Conservation (phyloP, 2,329 filamentous ascomycete species). For the Monosporascus sp. region DNA sequence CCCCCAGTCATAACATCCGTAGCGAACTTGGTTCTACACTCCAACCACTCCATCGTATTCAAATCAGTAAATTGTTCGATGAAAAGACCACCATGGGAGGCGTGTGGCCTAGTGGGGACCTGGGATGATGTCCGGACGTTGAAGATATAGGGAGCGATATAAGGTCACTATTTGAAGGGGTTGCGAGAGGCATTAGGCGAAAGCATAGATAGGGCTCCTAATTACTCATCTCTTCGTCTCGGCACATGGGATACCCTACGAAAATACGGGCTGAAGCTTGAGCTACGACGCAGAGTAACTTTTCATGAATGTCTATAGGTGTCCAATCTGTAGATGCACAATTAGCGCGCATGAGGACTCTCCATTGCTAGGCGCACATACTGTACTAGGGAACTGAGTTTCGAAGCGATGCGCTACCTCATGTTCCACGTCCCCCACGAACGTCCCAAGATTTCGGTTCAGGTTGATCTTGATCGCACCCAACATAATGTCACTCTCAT, state of each 20-base stretch:
- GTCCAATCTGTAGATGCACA: slow-evolving; percentile 17
- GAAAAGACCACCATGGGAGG: background rate
- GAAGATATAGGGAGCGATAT: too few relatives aligned
- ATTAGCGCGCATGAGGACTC: slow-evolving; percentile 1
- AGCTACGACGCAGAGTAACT: slow-evolving; percentile 20
- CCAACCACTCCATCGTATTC: slow-evolving; percentile 10
- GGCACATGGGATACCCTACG: slow-evolving; percentile 22
- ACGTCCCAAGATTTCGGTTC: slow-evolving; percentile 21
- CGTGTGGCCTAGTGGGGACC: too few relatives aligned
- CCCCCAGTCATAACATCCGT: slow-evolving; percentile 21
- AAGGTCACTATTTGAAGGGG: too few relatives aligned
- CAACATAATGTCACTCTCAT: slow-evolving; percentile 24
- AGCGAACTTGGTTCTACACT: slow-evolving; percentile 23
- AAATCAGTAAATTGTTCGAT: background rate
- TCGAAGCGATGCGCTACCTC: slow-evolving; percentile 21
- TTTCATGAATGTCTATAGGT: slow-evolving; percentile 20
- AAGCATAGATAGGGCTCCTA: too few relatives aligned
- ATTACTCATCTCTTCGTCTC: slow-evolving; percentile 13
- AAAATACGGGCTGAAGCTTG: slow-evolving; percentile 24
- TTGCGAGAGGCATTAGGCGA: too few relatives aligned
- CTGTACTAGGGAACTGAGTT: slow-evolving; percentile 22
- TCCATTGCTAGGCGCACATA: slow-evolving; percentile 3
- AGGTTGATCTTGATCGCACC: slow-evolving; percentile 23
- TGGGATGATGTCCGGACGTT: too few relatives aligned
- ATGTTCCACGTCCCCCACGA: slow-evolving; percentile 20